Percentiles rank a stretch among this genome's conserved stretches.
Evolutionary conservation across 192 early-diverging fungal species (phyloP).

Genomic region (Nowakowskiella sp.): DNA sequence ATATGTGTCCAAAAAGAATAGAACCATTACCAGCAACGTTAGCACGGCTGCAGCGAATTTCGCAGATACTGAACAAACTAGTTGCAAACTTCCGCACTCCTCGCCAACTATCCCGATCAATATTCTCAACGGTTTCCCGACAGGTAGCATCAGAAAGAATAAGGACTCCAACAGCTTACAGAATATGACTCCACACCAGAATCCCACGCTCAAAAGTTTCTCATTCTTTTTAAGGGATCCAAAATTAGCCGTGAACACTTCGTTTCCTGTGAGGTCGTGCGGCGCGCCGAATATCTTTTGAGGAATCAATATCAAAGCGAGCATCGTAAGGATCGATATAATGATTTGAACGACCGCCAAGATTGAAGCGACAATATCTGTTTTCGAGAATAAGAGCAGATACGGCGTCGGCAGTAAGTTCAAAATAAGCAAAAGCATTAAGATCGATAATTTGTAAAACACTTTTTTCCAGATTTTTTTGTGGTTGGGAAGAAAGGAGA

Average conservation of each 20-base stretch:
- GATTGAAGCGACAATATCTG: slow-evolving; percentile 40
- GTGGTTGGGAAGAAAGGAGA: slow-evolving; percentile 55
- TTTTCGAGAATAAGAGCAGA: slow-evolving; percentile 35
- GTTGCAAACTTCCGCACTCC: not conserved
- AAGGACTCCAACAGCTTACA: slow-evolving; percentile 76
- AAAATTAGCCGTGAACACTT: slow-evolving; percentile 68
- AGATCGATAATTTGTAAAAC: slow-evolving; percentile 40
- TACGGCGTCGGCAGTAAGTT: slow-evolving; percentile 61
- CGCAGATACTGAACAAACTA: slow-evolving; percentile 58
- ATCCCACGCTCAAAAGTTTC: slow-evolving; percentile 56
- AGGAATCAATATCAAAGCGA: slow-evolving; percentile 61
- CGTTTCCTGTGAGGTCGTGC: slow-evolving; percentile 39
- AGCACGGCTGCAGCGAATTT: slow-evolving; percentile 61
- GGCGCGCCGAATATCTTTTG: slow-evolving; percentile 45
- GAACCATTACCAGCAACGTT: slow-evolving; percentile 63
- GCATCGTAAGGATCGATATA: slow-evolving; percentile 56
- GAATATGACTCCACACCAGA: slow-evolving; percentile 65
- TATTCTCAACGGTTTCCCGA: slow-evolving; percentile 6
- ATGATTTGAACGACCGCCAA: slow-evolving; percentile 62
- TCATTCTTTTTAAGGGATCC: slow-evolving; percentile 57
- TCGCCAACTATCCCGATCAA: not conserved
- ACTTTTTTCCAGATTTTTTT: slow-evolving; percentile 18
- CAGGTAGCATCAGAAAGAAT: slow-evolving; percentile 69
- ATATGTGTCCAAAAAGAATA: slow-evolving; percentile 81
- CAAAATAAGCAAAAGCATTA: slow-evolving; percentile 51